Evolutionary conservation across 345 rosid species (phyloP).

Genomic region (Arabis hirsuta): DNA sequence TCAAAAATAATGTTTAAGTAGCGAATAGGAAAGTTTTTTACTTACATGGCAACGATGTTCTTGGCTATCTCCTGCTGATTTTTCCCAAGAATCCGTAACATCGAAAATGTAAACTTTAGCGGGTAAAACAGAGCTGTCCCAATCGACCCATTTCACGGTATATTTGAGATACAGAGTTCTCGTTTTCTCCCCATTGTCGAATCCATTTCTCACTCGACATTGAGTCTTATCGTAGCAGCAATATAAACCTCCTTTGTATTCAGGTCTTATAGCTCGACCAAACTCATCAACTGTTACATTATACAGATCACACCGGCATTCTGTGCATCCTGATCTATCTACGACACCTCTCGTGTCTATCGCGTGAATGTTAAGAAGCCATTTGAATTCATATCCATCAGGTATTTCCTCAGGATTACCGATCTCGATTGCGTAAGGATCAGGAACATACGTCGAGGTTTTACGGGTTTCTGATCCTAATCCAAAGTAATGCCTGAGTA

Average conservation of each 20-base stretch:
- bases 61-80: constrained; percentile 37
- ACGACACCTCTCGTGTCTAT: constrained; percentile 84
- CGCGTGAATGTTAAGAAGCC: constrained; percentile 85
- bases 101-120: constrained; percentile 73
- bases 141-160: constrained; percentile 72
- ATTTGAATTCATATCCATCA: constrained; percentile 66
- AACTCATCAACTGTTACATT: constrained; percentile 62
- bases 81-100: constrained; percentile 70
- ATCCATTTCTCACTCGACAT: constrained; percentile 64
- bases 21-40: constrained; percentile 4
- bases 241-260: constrained; percentile 65
- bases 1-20: constrained; percentile 24
- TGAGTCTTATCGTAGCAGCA: constrained; percentile 77
- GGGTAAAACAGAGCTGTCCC: constrained; percentile 65
- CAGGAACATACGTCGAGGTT: constrained; percentile 68
- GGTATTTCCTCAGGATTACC: constrained; percentile 69
- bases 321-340: constrained; percentile 76
- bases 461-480: constrained; percentile 84
- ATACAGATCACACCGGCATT: constrained; percentile 75
- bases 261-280: constrained; percentile 57
- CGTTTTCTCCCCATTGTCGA: constrained; percentile 50
- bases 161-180: constrained; percentile 63
- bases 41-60: constrained; percentile 69
- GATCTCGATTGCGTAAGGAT: constrained; percentile 83
- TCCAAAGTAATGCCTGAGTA: constrained; percentile 65